Evolutionary conservation across 495 filamentous ascomycete species (phyloP).

Genomic region (Neurospora sp.): DNA sequence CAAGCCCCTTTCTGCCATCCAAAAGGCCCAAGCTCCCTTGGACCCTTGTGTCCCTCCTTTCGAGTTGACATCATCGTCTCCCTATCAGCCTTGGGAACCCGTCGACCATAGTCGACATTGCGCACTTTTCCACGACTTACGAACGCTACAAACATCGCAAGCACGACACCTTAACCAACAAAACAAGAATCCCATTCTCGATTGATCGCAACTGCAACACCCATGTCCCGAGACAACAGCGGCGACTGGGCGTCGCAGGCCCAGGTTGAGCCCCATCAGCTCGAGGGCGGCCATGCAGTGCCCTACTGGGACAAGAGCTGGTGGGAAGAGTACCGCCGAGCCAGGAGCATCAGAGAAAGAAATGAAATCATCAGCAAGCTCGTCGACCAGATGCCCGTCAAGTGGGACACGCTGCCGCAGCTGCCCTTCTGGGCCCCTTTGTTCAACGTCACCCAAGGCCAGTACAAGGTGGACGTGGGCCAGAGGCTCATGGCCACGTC

Average conservation of each 20-base stretch:
- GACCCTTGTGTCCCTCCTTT: not conserved
- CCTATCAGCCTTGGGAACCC: not conserved
- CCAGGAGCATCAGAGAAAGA: not conserved
- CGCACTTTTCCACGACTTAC: not conserved
- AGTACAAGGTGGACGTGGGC: constrained; percentile 1
- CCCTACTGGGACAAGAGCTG: not conserved
- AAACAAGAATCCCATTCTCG: not conserved
- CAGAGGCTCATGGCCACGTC: not conserved
- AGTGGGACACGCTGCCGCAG: constrained; percentile 9
- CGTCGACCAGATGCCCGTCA: constrained; percentile 1
- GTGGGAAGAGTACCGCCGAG: not conserved
- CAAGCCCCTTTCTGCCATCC: not conserved
- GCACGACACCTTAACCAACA: not conserved
- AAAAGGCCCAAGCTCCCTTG: not conserved
- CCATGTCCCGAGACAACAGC: not conserved
- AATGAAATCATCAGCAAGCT: not conserved
- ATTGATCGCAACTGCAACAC: not conserved
- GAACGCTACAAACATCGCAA: not conserved
- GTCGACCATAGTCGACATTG: not conserved
- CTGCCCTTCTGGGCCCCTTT: constrained; percentile 5
- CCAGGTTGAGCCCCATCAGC: not conserved
- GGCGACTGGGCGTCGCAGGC: not conserved
- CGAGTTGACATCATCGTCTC: not conserved
- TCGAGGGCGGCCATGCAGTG: not conserved
- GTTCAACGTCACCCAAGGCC: constrained; percentile 1